Evolutionary conservation across 768 basidiomycete genomes (phyloP).

Genomic region (Mycena metata): DNA sequence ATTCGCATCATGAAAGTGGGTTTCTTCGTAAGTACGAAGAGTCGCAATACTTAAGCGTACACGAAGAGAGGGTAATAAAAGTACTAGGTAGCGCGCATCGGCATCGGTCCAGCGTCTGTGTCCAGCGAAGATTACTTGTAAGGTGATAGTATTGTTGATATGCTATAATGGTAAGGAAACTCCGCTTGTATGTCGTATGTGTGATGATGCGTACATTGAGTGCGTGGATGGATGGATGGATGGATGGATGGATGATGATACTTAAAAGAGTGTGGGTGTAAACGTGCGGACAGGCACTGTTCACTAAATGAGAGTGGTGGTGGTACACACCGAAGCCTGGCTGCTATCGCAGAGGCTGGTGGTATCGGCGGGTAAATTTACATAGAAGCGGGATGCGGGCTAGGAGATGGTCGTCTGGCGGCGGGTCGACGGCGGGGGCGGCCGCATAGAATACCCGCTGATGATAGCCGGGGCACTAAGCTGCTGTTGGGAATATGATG

Average conservation of each 20-base stretch:
- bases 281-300: slow-evolving; percentile 2
- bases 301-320: slow-evolving; percentile 21
- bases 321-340: slow-evolving; percentile 20
- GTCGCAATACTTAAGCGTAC: slow-evolving; percentile 22
- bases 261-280: slow-evolving; percentile 16
- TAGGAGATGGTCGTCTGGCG: slow-evolving; percentile 39
- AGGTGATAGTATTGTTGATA: slow-evolving; percentile 27
- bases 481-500: slow-evolving; percentile 38
- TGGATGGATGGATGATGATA: slow-evolving; percentile 7
- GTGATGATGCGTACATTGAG: slow-evolving; percentile 19
- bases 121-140: slow-evolving; percentile 29
- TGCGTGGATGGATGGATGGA: slow-evolving; percentile 21
- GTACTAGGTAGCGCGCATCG: slow-evolving; percentile 11
- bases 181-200: slow-evolving; percentile 29
- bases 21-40: slow-evolving; percentile 25
- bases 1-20: not conserved
- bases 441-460: slow-evolving; percentile 22
- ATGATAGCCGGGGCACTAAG: slow-evolving; percentile 29
- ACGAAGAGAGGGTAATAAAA: slow-evolving; percentile 6
- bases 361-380: not conserved
- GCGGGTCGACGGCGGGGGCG: slow-evolving; percentile 13
- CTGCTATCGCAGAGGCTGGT: slow-evolving; percentile 23
- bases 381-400: not conserved
- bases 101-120: slow-evolving; percentile 26
- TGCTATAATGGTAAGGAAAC: slow-evolving; percentile 23